Evolutionary conservation across 192 early-diverging fungal species (phyloP).

Genomic region (Linnemannia exigua): DNA sequence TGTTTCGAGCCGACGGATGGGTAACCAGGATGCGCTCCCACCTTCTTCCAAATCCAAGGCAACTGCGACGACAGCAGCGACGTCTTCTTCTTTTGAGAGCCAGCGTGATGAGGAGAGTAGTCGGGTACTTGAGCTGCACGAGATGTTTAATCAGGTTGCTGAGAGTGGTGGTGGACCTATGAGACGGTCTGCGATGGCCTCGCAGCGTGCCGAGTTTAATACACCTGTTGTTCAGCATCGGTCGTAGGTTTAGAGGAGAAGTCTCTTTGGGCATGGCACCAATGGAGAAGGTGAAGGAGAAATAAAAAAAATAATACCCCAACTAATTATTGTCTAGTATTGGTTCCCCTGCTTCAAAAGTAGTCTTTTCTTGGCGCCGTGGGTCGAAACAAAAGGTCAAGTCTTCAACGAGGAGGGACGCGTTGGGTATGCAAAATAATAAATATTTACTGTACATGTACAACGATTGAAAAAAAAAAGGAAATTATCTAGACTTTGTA

Average conservation of each 20-base stretch:
- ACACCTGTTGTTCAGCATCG: constrained; percentile 1
- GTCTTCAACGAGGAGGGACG: too few species aligned
- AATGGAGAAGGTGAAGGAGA: not conserved
- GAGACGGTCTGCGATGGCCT: constrained; percentile 28
- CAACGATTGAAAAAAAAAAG: not conserved
- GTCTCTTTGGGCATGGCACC: too few species aligned
- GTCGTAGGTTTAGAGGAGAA: not conserved
- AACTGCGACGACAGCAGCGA: constrained; percentile 55
- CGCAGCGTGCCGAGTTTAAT: constrained; percentile 46
- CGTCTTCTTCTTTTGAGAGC: not conserved
- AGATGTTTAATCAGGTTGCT: constrained; percentile 39
- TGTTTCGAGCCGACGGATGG: constrained; percentile 51
- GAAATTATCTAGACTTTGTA: not conserved
- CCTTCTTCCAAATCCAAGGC: constrained; percentile 62
- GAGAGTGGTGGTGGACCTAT: constrained; percentile 38
- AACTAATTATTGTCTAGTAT: too few species aligned
- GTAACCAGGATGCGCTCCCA: constrained; percentile 62
- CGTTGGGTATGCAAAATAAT: not conserved
- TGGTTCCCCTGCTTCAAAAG: too few species aligned
- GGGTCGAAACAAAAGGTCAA: too few species aligned
- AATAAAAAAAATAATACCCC: not conserved
- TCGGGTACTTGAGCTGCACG: constrained; percentile 26
- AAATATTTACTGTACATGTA: not conserved
- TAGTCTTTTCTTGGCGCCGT: too few species aligned
- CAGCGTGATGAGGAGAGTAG: not conserved